These are phyloP conservation scores for Hypericum androsaemum DNA, from an alignment of 345 rosid genomes.

Conservation along the genomic window DNA sequence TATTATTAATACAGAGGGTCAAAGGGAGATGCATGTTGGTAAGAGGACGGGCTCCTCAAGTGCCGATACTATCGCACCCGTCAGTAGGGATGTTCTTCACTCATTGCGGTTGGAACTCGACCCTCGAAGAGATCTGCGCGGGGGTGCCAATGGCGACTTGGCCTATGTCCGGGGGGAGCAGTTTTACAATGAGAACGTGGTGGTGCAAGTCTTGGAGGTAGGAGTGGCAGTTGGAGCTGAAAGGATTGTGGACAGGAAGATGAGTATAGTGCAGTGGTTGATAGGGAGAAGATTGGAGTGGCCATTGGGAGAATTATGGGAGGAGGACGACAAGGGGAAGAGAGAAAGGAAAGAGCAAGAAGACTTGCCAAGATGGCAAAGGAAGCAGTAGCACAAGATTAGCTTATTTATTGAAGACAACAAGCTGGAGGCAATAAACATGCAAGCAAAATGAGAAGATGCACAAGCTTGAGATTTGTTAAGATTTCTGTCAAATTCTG, in stretches of 20 bases:
- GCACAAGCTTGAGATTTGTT: too few species aligned
- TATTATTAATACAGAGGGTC: too few species aligned
- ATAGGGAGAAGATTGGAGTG: slow-evolving; percentile 14
- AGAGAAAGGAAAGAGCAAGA: slow-evolving; percentile 16
- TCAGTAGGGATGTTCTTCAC: slow-evolving; percentile 30
- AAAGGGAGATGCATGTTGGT: slow-evolving; percentile 23
- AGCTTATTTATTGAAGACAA: too few species aligned
- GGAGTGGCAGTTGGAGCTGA: slow-evolving; percentile 22
- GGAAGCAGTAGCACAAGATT: too few species aligned
- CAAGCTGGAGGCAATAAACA: too few species aligned
- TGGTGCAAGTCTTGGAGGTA: slow-evolving; percentile 13
- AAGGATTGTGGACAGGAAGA: slow-evolving; percentile 6
- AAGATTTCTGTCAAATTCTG: too few species aligned
- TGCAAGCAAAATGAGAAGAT: too few species aligned
- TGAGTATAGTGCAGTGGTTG: slow-evolving; percentile 9
- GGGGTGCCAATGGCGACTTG: slow-evolving; percentile 29
- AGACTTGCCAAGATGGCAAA: slow-evolving; percentile 8
- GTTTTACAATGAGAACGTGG: slow-evolving; percentile 31
- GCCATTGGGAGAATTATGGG: slow-evolving; percentile 19
- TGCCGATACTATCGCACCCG: slow-evolving; percentile 23
- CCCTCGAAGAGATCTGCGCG: slow-evolving; percentile 15
- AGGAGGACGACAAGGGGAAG: slow-evolving; percentile 12
- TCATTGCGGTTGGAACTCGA: slow-evolving; percentile 41
- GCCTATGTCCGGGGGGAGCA: slow-evolving; percentile 33
- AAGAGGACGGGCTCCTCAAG: slow-evolving; percentile 34